Conservation (phyloP, 768 basidiomycete genomes). For the Suillus ampliporus region DNA sequence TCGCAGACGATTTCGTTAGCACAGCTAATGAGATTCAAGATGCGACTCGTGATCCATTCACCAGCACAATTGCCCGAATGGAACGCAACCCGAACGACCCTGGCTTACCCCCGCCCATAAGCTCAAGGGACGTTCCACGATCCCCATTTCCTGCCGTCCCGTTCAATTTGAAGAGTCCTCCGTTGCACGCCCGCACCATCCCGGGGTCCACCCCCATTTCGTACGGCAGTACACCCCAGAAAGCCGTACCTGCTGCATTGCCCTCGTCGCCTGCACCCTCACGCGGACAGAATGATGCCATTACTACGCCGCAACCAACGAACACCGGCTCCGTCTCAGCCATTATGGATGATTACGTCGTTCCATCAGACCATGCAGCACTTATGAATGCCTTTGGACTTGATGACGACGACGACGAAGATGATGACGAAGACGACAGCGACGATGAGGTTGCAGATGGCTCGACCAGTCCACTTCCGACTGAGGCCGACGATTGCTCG, state of each 20-base stretch:
- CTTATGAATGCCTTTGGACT: slow-evolving; percentile 14
- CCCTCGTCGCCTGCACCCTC: slow-evolving; percentile 1
- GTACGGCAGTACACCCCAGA: slow-evolving; percentile 7
- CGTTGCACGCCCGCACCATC: slow-evolving; percentile 12
- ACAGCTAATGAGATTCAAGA: background rate
- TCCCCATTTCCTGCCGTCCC: background rate
- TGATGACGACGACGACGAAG: background rate
- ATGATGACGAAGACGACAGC: background rate
- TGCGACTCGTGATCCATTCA: background rate
- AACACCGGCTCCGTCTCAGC: background rate
- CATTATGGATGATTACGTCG: background rate
- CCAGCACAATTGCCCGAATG: background rate
- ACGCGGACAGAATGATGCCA: background rate
- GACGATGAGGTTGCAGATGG: background rate
- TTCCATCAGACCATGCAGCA: slow-evolving; percentile 5
- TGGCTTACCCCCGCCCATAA: background rate
- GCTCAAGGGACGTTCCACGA: background rate
- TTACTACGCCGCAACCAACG: background rate
- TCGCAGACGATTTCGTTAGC: background rate
- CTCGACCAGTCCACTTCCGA: background rate
- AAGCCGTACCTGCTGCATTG: slow-evolving; percentile 9
- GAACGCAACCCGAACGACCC: background rate
- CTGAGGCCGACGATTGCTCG: background rate
- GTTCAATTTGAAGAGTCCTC: background rate
- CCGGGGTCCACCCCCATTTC: slow-evolving; percentile 5